Evolutionary conservation across 2,329 filamentous ascomycete species (phyloP).

Genomic region (Penicillium janthinellum): DNA sequence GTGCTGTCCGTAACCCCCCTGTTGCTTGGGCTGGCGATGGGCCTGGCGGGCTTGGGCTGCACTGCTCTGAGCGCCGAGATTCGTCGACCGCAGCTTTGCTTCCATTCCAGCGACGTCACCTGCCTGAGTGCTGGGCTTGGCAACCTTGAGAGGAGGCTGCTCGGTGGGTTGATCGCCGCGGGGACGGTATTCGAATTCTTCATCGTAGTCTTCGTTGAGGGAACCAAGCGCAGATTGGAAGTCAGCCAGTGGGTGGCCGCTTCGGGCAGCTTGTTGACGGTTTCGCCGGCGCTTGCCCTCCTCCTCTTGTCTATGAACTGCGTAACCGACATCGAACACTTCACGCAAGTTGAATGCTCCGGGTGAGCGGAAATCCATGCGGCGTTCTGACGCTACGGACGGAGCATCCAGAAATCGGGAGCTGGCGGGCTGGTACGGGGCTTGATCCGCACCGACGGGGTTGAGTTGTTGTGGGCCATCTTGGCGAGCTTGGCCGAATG

Average conservation of each 20-base stretch:
- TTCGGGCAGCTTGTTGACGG: conserved; percentile 64
- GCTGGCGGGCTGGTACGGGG: conserved; percentile 50
- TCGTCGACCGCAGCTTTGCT: conserved; percentile 82
- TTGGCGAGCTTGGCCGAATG: conserved; percentile 58
- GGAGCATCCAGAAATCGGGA: conserved; percentile 61
- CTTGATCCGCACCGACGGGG: conserved; percentile 43
- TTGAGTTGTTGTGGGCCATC: conserved; percentile 60
- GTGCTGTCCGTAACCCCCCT: conserved; percentile 88
- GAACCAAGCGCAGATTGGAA: conserved; percentile 65
- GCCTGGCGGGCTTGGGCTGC: conserved; percentile 63
- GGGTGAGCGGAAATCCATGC: conserved; percentile 91
- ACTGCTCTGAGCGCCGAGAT: conserved; percentile 64
- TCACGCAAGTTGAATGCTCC: conserved; percentile 94
- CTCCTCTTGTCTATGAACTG: conserved; percentile 94
- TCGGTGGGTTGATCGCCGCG: conserved; percentile 50
- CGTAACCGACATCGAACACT: conserved; percentile 97
- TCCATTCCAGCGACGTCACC: conserved; percentile 73
- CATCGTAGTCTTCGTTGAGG: conserved; percentile 65
- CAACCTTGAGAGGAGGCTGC: conserved; percentile 64
- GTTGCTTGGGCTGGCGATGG: conserved; percentile 53
- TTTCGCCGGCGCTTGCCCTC: conserved; percentile 91
- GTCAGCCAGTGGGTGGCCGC: conserved; percentile 56
- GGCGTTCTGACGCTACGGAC: conserved; percentile 58
- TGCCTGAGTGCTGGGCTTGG: conserved; percentile 59
- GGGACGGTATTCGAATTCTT: conserved; percentile 58